These are phyloP conservation scores for Chrysosporium queenslandicum DNA, from an alignment of 2,329 filamentous ascomycete genomes.

Conservation along the genomic window DNA sequence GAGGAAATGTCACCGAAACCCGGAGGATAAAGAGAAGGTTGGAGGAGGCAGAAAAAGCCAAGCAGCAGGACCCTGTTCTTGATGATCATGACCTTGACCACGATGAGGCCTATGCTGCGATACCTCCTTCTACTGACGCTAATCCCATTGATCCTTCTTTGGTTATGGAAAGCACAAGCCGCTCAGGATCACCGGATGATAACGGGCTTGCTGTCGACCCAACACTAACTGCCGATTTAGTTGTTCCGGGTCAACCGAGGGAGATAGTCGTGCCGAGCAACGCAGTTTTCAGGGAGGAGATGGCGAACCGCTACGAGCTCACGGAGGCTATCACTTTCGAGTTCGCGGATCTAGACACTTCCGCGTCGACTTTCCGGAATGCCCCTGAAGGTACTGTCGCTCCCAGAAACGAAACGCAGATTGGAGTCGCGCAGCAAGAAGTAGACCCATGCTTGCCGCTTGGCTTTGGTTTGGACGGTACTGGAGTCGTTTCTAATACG, in stretches of 20 bases:
- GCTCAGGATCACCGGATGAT: slow-evolving; percentile 16
- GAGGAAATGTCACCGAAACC: slow-evolving; percentile 22
- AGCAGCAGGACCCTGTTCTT: slow-evolving; percentile 38
- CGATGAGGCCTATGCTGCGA: slow-evolving; percentile 22
- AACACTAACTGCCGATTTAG: slow-evolving; percentile 23
- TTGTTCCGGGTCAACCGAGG: slow-evolving; percentile 5
- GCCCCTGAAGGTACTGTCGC: neutral
- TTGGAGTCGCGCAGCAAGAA: neutral
- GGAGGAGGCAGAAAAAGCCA: slow-evolving; percentile 46
- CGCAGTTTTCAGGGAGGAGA: slow-evolving; percentile 22
- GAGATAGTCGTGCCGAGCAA: slow-evolving; percentile 23
- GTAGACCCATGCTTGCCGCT: neutral
- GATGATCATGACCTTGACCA: slow-evolving; percentile 39
- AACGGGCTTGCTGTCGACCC: slow-evolving; percentile 37
- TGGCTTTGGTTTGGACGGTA: slow-evolving; percentile 4
- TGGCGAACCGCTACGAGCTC: slow-evolving; percentile 24
- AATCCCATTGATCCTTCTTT: slow-evolving; percentile 1
- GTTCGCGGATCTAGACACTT: slow-evolving; percentile 22
- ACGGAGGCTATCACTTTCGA: slow-evolving; percentile 30
- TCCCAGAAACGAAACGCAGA: neutral
- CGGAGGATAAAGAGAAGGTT: slow-evolving; percentile 40
- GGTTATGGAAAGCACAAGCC: neutral
- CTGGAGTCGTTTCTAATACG: neutral
- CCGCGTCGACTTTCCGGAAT: neutral
- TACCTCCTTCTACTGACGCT: neutral